phyloP scores from a whole-genome alignment of 2,329 filamentous ascomycete species.

The Albifimbria verrucaria region DNA sequence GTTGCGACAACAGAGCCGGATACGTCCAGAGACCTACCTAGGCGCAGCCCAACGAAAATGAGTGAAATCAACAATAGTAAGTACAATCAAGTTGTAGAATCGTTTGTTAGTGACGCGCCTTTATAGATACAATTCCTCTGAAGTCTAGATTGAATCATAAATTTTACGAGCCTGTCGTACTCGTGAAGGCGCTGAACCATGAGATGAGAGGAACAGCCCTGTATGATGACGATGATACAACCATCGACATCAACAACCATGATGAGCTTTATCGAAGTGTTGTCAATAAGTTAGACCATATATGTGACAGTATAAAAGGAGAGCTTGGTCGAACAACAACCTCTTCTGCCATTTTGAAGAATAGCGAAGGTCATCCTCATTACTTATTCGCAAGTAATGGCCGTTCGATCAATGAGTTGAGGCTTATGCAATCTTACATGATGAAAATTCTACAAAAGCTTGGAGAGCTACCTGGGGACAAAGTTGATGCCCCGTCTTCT shows the following conservation, averaged over 20 bases:
- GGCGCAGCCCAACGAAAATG: background rate
- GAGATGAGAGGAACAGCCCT: background rate
- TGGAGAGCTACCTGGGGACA: conserved; percentile 1
- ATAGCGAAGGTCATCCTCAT: conserved; percentile 10
- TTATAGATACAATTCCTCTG: conserved; percentile 2
- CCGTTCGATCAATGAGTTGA: conserved; percentile 5
- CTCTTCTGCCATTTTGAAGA: conserved; percentile 16
- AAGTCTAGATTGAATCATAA: conserved; percentile 1
- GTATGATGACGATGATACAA: background rate
- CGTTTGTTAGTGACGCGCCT: background rate
- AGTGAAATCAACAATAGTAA: background rate
- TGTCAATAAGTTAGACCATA: conserved; percentile 13
- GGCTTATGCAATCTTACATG: conserved; percentile 3
- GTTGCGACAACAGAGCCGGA: background rate
- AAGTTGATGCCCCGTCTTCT: background rate
- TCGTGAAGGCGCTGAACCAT: conserved; percentile 7
- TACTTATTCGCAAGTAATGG: conserved; percentile 25
- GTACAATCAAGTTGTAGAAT: background rate
- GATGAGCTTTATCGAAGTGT: conserved; percentile 9
- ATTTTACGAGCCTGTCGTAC: conserved; percentile 10
- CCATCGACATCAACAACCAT: conserved; percentile 4
- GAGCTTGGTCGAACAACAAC: conserved; percentile 12
- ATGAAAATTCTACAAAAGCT: background rate
- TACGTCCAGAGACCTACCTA: background rate
- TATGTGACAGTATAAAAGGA: conserved; percentile 9